Evolutionary conservation across 164 flowering plant species (phyloP), one percentile per base, ranked within the genome.

Genomic region (Aristolochia fimbriata): DNA sequence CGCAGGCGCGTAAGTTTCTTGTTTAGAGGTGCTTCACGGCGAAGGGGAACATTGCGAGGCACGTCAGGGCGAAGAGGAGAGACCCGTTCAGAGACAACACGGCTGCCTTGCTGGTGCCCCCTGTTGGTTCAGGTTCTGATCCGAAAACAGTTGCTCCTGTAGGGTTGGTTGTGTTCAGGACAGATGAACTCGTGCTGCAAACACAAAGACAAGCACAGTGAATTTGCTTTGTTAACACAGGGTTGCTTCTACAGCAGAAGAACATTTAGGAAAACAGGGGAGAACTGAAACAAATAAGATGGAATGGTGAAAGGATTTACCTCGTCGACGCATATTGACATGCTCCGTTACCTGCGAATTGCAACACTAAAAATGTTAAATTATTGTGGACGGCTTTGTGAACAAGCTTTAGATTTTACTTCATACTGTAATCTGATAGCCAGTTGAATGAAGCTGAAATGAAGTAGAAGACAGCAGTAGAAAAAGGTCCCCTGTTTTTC

Each of bases 251-350:
- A 37, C 8, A 6, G 43, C 43, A 37, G 22, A 21, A 1, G 19
- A 49, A 16, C 4, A 49, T 2, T 21, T 21, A 4, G 19, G 52
- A n/a, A 6, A 15, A 17, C 53, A 16, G 53, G 20, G 16, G 51
- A 50, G 9, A 19, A 50, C 22, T 15, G 20, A 22, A 4, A 4
- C 16, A 50, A n/a, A 25, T 24, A 24, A 6, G 45, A 15, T 56
- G 20, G 8, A n/a, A 17, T 6, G 23, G 43, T 7, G 10, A 19
- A 17, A 24, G 33, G 21, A 46, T 30, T 79, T 51, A 86, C 93
- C 89, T 86, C 9, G 84, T 74, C 47, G 87, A 73, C 60, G 74
- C 69, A 76, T 65, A 84, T 52, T 76, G 82, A 65, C 93, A 86
- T 62, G 80, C 60, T 24, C 70, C 78, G 22, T 65, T 69, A 73